phyloP scores from a whole-genome alignment of 2,329 filamentous ascomycete genomes.

The Gnomoniopsis sp. region DNA sequence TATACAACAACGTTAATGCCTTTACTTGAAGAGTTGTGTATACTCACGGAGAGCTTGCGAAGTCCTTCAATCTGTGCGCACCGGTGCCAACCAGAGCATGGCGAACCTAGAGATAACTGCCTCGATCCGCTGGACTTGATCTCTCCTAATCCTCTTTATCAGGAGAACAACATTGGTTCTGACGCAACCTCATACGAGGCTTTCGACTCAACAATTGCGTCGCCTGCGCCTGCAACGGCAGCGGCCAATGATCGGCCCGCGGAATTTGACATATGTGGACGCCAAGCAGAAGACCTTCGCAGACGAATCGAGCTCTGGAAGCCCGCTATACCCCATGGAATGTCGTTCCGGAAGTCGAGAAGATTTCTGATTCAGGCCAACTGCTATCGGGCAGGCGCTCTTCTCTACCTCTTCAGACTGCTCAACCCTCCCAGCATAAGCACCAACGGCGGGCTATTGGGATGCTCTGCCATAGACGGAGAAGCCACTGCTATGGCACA shows the following conservation, averaged over 20 bases:
- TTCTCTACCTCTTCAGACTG: slow-evolving; percentile 27
- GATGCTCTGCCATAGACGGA: slow-evolving; percentile 12
- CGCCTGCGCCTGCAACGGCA: neutral
- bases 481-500: slow-evolving; percentile 26
- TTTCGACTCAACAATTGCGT: neutral
- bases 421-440: slow-evolving; percentile 22
- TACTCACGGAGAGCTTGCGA: slow-evolving; percentile 27
- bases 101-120: neutral
- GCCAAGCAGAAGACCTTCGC: slow-evolving; percentile 20
- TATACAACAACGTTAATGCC: slow-evolving; percentile 29
- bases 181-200: neutral
- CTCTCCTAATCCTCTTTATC: neutral
- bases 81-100: neutral
- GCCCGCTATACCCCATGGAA: slow-evolving; percentile 20
- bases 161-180: neutral
- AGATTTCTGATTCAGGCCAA: slow-evolving; percentile 27
- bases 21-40: slow-evolving; percentile 26
- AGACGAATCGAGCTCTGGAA: slow-evolving; percentile 23
- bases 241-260: neutral
- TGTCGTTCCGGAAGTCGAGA: slow-evolving; percentile 24
- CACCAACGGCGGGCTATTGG: slow-evolving; percentile 8
- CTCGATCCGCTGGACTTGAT: neutral
- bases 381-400: slow-evolving; percentile 24
- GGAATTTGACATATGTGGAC: neutral
- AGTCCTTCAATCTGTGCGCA: neutral